Percentiles rank a stretch among this genome's conserved stretches.
Evolutionary conservation across 352 stramenopile species (phyloP).

Genomic region (Thalassiosira hispida): DNA sequence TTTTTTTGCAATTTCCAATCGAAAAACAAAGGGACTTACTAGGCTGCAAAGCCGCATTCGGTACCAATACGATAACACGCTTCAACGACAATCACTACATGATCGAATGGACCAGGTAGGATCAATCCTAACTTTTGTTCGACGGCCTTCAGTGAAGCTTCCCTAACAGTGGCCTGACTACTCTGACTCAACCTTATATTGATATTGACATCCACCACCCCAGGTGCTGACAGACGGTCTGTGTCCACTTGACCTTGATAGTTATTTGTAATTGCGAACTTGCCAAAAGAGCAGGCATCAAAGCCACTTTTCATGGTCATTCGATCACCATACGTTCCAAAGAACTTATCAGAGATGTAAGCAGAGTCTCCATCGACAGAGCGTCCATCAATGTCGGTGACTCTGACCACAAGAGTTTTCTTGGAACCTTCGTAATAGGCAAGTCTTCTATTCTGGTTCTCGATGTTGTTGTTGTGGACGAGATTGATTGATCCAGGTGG

Average conservation of each 20-base stretch:
- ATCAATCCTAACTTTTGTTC: constrained; percentile 7
- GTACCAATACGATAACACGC: constrained; percentile 9
- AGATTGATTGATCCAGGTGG: neutral
- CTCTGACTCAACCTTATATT: neutral
- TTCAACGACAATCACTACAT: constrained; percentile 32
- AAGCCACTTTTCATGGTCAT: constrained; percentile 45
- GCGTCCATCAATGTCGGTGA: constrained; percentile 22
- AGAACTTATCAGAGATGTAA: constrained; percentile 26
- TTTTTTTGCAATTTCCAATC: neutral
- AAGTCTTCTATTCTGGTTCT: neutral
- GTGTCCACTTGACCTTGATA: neutral
- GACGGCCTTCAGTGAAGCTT: neutral
- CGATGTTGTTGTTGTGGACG: neutral
- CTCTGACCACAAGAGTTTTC: constrained; percentile 17
- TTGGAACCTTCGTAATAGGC: constrained; percentile 6
- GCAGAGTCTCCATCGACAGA: neutral
- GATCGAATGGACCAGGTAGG: constrained; percentile 17
- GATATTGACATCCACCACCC: constrained; percentile 27
- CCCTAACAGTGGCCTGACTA: neutral
- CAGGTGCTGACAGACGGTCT: constrained; percentile 3
- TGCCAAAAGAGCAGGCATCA: constrained; percentile 43
- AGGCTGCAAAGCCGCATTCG: constrained; percentile 26
- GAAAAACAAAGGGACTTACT: neutral
- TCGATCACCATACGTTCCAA: constrained; percentile 57
- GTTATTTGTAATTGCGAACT: constrained; percentile 14